Evolutionary conservation across 2,329 filamentous ascomycete genomes (phyloP).

Genomic region (Alternaria conjuncta): DNA sequence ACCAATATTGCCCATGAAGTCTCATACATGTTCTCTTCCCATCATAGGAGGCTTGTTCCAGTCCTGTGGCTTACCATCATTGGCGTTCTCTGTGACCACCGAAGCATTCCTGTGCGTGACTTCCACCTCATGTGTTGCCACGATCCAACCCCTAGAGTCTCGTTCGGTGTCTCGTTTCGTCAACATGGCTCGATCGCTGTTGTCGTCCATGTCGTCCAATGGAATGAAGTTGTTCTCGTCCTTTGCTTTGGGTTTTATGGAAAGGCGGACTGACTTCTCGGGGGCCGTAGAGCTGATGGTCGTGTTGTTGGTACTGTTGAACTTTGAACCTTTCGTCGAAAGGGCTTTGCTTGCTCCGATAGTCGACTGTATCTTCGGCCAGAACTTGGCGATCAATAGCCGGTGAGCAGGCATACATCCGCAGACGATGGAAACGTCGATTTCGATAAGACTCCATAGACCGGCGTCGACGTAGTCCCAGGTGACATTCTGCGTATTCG

Average conservation of each 20-base stretch:
- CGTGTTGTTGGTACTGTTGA: not conserved
- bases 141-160: slow-evolving; percentile 12
- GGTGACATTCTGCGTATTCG: slow-evolving; percentile 48
- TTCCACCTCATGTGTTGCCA: slow-evolving; percentile 8
- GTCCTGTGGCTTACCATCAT: slow-evolving; percentile 7
- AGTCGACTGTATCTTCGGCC: slow-evolving; percentile 22
- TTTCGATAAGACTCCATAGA: slow-evolving; percentile 52
- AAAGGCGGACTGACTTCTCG: slow-evolving; percentile 12
- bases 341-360: slow-evolving; percentile 9
- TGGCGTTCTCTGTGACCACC: not conserved
- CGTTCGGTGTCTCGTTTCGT: not conserved
- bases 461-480: slow-evolving; percentile 50
- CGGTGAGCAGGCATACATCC: slow-evolving; percentile 50
- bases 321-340: slow-evolving; percentile 2
- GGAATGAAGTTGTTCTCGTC: slow-evolving; percentile 29
- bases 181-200: slow-evolving; percentile 6
- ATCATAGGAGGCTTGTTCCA: slow-evolving; percentile 11
- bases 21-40: slow-evolving; percentile 19
- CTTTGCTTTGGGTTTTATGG: slow-evolving; percentile 22
- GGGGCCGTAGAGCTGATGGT: not conserved
- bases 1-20: not conserved
- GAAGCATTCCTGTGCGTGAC: slow-evolving; percentile 1
- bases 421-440: slow-evolving; percentile 42
- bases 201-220: slow-evolving; percentile 26
- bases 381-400: slow-evolving; percentile 18